Conservation (phyloP, 164 flowering plant genomes). For the Hamamelis virginiana region DNA sequence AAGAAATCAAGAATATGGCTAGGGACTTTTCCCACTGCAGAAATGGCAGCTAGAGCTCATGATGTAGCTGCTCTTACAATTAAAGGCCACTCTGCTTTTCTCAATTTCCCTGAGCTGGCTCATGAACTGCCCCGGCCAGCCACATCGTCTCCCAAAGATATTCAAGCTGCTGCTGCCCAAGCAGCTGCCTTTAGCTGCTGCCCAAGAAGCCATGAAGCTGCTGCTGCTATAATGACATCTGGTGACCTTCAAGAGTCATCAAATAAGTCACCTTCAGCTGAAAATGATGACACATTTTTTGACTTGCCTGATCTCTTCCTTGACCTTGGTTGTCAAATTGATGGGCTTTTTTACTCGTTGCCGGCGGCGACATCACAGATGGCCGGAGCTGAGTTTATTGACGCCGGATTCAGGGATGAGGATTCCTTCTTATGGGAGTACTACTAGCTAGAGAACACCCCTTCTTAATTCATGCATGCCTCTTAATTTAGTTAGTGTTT, state of each 20-base stretch:
- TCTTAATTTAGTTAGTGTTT: too few species aligned
- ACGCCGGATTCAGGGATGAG: background rate
- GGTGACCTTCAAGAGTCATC: constrained; percentile 10
- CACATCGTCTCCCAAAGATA: constrained; percentile 34
- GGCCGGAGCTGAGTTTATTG: background rate
- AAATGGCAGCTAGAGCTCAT: constrained; percentile 64
- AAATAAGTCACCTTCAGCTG: background rate
- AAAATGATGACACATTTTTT: constrained; percentile 9
- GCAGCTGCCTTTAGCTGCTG: constrained; percentile 19
- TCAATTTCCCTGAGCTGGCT: constrained; percentile 54
- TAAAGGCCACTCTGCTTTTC: constrained; percentile 40
- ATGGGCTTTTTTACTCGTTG: background rate
- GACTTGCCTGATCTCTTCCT: constrained; percentile 16
- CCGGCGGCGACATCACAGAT: background rate
- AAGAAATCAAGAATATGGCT: constrained; percentile 63
- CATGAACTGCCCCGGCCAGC: constrained; percentile 39
- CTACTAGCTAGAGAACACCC: background rate
- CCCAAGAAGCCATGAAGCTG: background rate
- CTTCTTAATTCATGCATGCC: too few species aligned
- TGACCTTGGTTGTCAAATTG: constrained; percentile 1
- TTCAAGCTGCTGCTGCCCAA: constrained; percentile 32
- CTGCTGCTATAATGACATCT: background rate
- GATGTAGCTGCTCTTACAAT: constrained; percentile 52
- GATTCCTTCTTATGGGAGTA: background rate
- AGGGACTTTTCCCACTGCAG: constrained; percentile 47